A percentile compares a stretch with the other conserved stretches of the same genome.
Conservation (phyloP, 169 alveolate genomes). For the Cyclospora cayetanensis region DNA sequence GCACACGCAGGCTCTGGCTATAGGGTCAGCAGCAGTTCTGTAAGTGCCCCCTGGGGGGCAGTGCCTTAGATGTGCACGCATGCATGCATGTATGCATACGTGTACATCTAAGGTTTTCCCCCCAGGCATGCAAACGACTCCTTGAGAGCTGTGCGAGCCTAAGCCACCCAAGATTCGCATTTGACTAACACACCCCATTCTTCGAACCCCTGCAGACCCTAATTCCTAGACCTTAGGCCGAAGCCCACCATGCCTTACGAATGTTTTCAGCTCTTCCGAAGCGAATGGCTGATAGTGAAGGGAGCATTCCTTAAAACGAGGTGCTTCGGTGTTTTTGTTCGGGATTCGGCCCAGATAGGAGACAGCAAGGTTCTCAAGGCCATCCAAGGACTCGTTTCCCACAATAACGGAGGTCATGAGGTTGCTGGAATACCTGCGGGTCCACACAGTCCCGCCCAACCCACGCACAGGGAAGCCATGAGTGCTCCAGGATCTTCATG, state of each 20-base stretch:
- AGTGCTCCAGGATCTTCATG: too few species aligned
- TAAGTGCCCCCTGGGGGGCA: too few species aligned
- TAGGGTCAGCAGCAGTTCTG: too few species aligned
- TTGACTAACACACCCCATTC: neutral
- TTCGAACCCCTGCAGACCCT: conserved; percentile 17
- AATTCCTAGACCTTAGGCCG: conserved; percentile 31
- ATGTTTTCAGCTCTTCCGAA: conserved; percentile 79
- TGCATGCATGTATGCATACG: too few species aligned
- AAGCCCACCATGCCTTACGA: conserved; percentile 77
- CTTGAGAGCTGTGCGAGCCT: too few species aligned
- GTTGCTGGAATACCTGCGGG: conserved; percentile 77
- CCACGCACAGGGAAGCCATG: too few species aligned
- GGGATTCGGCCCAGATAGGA: conserved; percentile 66
- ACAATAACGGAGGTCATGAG: conserved; percentile 76
- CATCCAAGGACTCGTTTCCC: conserved; percentile 21
- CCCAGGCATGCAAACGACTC: too few species aligned
- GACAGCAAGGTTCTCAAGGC: neutral
- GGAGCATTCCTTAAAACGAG: conserved; percentile 38
- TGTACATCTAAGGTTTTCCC: too few species aligned
- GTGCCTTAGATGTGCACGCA: too few species aligned
- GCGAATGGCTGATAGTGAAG: conserved; percentile 48
- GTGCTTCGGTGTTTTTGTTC: neutral
- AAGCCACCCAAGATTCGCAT: too few species aligned
- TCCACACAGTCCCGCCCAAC: neutral
- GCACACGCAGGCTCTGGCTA: too few species aligned